These are phyloP conservation scores for Plantago ovata DNA, from an alignment of 257 asterid species.

Conservation along the genomic window DNA sequence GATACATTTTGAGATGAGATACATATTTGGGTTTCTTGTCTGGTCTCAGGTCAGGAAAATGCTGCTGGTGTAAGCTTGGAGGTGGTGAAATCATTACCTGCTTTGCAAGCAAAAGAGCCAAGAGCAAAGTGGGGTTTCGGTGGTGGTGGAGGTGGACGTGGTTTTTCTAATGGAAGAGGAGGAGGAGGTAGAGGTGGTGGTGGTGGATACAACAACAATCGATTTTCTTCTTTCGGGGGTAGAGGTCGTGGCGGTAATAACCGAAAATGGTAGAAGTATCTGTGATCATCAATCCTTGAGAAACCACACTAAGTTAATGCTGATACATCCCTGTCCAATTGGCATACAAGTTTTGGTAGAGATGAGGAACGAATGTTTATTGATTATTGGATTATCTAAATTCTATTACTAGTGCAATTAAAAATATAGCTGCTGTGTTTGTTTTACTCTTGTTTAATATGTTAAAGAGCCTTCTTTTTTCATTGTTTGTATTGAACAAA, in stretches of 20 bases:
- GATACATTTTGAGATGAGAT: neutral
- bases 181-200: slow-evolving; percentile 37
- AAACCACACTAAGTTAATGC: neutral
- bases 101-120: slow-evolving; percentile 66
- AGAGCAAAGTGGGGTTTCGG: slow-evolving; percentile 55
- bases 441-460: neutral
- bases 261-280: slow-evolving; percentile 50
- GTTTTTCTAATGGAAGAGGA: slow-evolving; percentile 35
- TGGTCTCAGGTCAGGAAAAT: slow-evolving; percentile 49
- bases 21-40: neutral
- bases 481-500: neutral
- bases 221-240: slow-evolving; percentile 33
- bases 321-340: slow-evolving; percentile 2
- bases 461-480: too few species aligned
- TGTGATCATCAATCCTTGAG: neutral
- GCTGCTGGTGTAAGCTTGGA: slow-evolving; percentile 62
- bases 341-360: slow-evolving; percentile 29
- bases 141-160: slow-evolving; percentile 55
- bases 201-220: slow-evolving; percentile 10
- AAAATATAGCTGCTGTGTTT: neutral
- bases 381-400: neutral
- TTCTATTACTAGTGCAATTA: neutral
- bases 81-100: slow-evolving; percentile 60
- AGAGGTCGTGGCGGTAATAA: slow-evolving; percentile 31
- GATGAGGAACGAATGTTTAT: slow-evolving; percentile 7